These are phyloP conservation scores for Aspergillus sojae DNA, from an alignment of 2,329 filamentous ascomycete species.

Conservation along the genomic window DNA sequence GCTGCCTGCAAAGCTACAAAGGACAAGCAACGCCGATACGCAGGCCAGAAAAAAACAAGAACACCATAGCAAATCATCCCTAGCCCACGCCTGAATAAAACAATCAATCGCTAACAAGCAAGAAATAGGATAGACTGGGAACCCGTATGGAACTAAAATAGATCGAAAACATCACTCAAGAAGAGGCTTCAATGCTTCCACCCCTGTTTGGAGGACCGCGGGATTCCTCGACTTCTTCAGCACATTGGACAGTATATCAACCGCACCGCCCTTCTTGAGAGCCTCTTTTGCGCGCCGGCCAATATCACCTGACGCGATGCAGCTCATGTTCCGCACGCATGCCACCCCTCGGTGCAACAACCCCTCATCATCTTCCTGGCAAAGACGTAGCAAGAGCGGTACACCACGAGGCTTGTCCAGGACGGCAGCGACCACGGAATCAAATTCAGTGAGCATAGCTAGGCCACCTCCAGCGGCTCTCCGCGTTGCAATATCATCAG, in stretches of 20 bases:
- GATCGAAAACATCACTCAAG: constrained; percentile 42
- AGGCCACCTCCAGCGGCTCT: constrained; percentile 85
- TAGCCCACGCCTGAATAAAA: constrained; percentile 4
- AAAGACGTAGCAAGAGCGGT: constrained; percentile 77
- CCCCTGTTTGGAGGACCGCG: constrained; percentile 70
- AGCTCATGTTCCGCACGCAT: constrained; percentile 72
- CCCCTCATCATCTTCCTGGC: constrained; percentile 64
- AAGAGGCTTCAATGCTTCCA: constrained; percentile 72
- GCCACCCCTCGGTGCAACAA: constrained; percentile 70
- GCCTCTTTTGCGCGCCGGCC: constrained; percentile 64
- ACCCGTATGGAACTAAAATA: constrained; percentile 12
- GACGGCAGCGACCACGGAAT: constrained; percentile 71
- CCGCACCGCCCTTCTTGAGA: constrained; percentile 63
- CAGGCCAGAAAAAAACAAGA: neutral
- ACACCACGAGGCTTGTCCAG: constrained; percentile 72
- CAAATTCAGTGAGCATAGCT: constrained; percentile 79
- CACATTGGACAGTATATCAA: constrained; percentile 69
- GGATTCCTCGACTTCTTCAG: constrained; percentile 69
- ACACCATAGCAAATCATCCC: constrained; percentile 2
- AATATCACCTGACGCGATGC: constrained; percentile 62
- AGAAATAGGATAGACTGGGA: constrained; percentile 13
- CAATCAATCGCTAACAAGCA: constrained; percentile 13
- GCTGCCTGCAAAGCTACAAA: constrained; percentile 4
- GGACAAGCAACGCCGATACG: neutral
- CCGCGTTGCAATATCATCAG: constrained; percentile 77